Evolutionary conservation across 2,329 filamentous ascomycete species (phyloP), one percentile per base, ranked within the genome.

Genomic region (Colletotrichum gigasporum): DNA sequence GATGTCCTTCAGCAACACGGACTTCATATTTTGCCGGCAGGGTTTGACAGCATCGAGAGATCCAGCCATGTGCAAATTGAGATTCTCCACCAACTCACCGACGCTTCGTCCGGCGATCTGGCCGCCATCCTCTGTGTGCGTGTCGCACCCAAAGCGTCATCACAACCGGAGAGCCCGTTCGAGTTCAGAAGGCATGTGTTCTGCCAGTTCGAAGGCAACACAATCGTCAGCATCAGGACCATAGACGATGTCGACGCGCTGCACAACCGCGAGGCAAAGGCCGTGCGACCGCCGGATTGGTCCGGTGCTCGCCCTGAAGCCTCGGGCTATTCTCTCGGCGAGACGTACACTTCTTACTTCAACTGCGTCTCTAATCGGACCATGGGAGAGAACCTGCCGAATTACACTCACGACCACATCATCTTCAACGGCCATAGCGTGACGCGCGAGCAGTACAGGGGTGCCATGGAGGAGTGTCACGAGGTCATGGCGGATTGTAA

Each of bases 361-460:
- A 44, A 60, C 26, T 70, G 70, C 63, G 74, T 78, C 67, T 76
- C 76, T 63, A 66, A 55, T 18, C 69, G 67, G 32, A 70, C 72
- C 3, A 68, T 72, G 70, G 57, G 51, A 28, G 32, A 67, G 2
- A 51, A 68, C n/a, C 71, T 77, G n/a, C 59, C 69, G 2, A 52
- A 32, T 0, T 75, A 70, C 68, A 73, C 70, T 39, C 72, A 74
- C 22, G 50, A 67, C 3, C 50, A 55, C 2, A 68, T 74, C 9
- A 63, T 67, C n/a, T 72, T 76, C 68, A 78, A 78, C 68, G 60
- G 59, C 34, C 68, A 67, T 11, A 24, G 48, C 2, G 63, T 72
- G n/a, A 48, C 67, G 22, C 32, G 69, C 1, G 54, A 70, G 1
- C 48, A 67, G 34, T 78, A 76, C 62, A 63, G 69, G 9, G 34